These are phyloP conservation scores for Epichloe bromicola DNA, from an alignment of 2,329 filamentous ascomycete species.

Conservation along the genomic window DNA sequence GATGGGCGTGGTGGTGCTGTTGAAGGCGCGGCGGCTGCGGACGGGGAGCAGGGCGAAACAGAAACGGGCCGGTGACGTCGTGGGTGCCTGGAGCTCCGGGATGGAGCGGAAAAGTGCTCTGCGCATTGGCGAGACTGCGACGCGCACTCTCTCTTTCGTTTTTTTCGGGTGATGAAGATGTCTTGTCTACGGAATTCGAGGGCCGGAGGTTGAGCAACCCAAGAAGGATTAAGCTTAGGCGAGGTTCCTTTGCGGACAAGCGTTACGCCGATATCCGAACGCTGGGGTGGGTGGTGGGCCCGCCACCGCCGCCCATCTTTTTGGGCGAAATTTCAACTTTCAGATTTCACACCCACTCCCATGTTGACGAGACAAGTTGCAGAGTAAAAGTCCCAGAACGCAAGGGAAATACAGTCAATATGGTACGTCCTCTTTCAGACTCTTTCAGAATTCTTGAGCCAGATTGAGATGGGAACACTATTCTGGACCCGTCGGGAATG, in stretches of 20 bases:
- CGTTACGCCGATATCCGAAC: too few species aligned
- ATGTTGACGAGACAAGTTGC: background rate
- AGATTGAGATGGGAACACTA: too few species aligned
- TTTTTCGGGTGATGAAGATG: background rate
- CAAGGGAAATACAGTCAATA: constrained; percentile 1
- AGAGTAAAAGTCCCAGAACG: background rate
- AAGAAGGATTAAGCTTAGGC: too few species aligned
- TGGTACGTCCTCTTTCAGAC: constrained; percentile 4
- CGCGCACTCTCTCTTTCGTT: background rate
- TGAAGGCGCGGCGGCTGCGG: constrained; percentile 26
- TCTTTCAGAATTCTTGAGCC: background rate
- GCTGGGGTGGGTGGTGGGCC: too few species aligned
- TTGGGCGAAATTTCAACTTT: constrained; percentile 8
- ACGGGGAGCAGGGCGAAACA: constrained; percentile 15
- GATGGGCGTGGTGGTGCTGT: constrained; percentile 33
- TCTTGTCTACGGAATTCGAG: constrained; percentile 1
- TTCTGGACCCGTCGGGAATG: background rate
- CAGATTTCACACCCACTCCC: background rate
- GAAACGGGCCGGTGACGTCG: constrained; percentile 10
- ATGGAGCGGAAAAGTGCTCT: constrained; percentile 50
- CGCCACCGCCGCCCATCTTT: background rate
- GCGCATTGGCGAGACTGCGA: constrained; percentile 33
- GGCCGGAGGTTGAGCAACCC: too few species aligned
- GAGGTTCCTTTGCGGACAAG: too few species aligned
- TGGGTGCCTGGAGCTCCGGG: constrained; percentile 42